Base-by-base conservation (phyloP, 345 rosid genomes). In the Clausena lansium region DNA sequence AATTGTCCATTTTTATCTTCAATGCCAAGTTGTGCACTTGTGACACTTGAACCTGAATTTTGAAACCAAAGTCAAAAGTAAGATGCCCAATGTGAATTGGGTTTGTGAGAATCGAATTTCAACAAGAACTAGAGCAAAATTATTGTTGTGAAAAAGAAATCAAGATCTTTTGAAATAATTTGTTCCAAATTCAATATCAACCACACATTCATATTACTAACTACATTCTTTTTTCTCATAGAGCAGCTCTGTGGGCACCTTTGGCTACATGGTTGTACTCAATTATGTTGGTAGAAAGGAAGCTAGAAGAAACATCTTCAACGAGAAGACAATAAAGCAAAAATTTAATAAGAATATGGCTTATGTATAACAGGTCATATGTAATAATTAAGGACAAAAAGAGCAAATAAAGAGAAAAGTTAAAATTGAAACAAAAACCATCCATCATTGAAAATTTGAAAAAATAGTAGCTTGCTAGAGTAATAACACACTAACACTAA, bases 1-100 rank as follows among this genome's bases (percentile, higher is more conserved):
- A 62, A 8, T 41, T 32, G 25, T 9, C 7, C 36, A 24, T 68
- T 14, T 47, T 35, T 75, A 52, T 33, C 14, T 32, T 41, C 80
- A 25, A 39, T 24, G 45, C 32, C 57, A 60, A 67, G 14, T 59
- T 58, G 54, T 9, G 22, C 66, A 7, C 45, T 66, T 59, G 74
- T 9, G 67, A n/a, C 67, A 66, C 85, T 76, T 65, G 85, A 55
- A 68, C 85, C 87, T 86, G 81, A 60, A 75, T 75, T 63, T 75
- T 35, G 57, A 55, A 4, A 62, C 39, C 36, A 7, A 25, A n/a
- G 33, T 64, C 41, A 61, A 32, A 74, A 8, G 70, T 55, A 19
- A 33, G 28, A n/a, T 38, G 22, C 8, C 52, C 27, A 24, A 69
- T 27, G 73, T 45, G 58, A 45, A 69, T 14, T n/a, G 57, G 58